Conservation (phyloP, 306 rosid genomes). For the Bauhinia variegata region DNA sequence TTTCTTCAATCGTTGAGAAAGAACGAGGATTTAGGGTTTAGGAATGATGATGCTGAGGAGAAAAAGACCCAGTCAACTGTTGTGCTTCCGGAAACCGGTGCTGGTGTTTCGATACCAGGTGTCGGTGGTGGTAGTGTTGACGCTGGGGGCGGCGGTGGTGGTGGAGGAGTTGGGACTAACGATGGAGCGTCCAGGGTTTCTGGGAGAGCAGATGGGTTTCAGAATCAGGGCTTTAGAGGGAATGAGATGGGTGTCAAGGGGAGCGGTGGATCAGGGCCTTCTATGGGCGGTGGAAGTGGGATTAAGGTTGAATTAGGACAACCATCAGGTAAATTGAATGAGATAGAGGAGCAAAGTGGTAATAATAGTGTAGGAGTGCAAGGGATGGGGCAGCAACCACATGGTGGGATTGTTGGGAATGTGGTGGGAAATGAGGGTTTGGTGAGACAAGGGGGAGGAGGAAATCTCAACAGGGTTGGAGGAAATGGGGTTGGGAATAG, state of each 20-base stretch:
- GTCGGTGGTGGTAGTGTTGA: constrained; percentile 46
- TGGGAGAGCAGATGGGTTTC: constrained; percentile 55
- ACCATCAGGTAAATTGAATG: constrained; percentile 54
- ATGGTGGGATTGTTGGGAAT: constrained; percentile 43
- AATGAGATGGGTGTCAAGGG: constrained; percentile 52
- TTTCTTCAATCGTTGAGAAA: constrained; percentile 80
- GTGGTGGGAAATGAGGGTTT: constrained; percentile 59
- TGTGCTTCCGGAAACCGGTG: constrained; percentile 23
- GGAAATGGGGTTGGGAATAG: constrained; percentile 55
- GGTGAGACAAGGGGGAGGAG: constrained; percentile 65
- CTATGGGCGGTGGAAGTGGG: constrained; percentile 58
- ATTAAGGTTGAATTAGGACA: constrained; percentile 86
- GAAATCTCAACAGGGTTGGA: constrained; percentile 43
- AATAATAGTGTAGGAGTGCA: constrained; percentile 51
- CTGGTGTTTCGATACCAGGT: constrained; percentile 54
- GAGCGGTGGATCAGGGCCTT: constrained; percentile 46
- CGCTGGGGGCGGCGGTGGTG: background rate
- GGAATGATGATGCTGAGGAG: constrained; percentile 52
- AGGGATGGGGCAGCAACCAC: constrained; percentile 59
- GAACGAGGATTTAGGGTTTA: constrained; percentile 65
- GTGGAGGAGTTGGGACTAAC: constrained; percentile 11
- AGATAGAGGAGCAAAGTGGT: constrained; percentile 63
- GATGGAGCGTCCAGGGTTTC: constrained; percentile 51
- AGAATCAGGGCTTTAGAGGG: constrained; percentile 74
- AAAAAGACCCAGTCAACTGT: constrained; percentile 51